Evolutionary conservation across 1,284 basidiomycete species (phyloP).

Genomic region (Cryptococcus wingfieldii): DNA sequence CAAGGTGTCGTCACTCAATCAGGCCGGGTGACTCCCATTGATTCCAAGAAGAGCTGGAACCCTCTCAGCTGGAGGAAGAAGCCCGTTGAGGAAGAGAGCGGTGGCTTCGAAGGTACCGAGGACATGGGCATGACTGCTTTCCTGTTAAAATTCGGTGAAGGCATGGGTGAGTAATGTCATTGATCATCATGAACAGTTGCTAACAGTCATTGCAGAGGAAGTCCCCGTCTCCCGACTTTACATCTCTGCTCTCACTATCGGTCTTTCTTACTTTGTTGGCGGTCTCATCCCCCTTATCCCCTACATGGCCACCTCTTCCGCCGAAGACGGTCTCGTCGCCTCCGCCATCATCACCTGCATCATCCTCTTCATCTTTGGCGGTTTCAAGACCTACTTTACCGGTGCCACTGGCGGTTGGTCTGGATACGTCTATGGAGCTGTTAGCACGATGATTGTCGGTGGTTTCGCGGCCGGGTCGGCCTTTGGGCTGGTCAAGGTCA

Average conservation of each 20-base stretch:
- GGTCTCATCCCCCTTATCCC: conserved; percentile 84
- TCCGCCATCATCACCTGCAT: conserved; percentile 64
- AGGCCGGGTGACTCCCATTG: conserved; percentile 26
- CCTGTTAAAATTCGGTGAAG: conserved; percentile 86
- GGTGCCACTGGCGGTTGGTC: conserved; percentile 60
- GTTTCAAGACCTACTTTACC: conserved; percentile 81
- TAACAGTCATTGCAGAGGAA: conserved; percentile 60
- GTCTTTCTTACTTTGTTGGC: conserved; percentile 69
- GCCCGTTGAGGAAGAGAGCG: conserved; percentile 21
- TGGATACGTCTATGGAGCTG: conserved; percentile 75
- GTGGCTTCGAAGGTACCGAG: conserved; percentile 59
- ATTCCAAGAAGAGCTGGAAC: conserved; percentile 17
- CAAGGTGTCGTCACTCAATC: conserved; percentile 45
- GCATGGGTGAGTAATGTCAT: conserved; percentile 59
- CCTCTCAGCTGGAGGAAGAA: conserved; percentile 15
- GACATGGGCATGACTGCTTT: conserved; percentile 86
- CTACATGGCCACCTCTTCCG: conserved; percentile 73
- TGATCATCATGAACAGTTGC: not conserved
- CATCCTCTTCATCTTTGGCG: conserved; percentile 84
- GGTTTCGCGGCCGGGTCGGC: conserved; percentile 81
- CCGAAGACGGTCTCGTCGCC: conserved; percentile 47
- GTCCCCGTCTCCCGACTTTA: conserved; percentile 66
- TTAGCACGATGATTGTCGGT: conserved; percentile 84
- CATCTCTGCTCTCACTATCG: conserved; percentile 87
- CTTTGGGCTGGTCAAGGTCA: conserved; percentile 72